Percentiles rank a stretch among this genome's conserved stretches.
phyloP scores from a whole-genome alignment of 179 eudicot genomes.

The Camellia oleifera region DNA sequence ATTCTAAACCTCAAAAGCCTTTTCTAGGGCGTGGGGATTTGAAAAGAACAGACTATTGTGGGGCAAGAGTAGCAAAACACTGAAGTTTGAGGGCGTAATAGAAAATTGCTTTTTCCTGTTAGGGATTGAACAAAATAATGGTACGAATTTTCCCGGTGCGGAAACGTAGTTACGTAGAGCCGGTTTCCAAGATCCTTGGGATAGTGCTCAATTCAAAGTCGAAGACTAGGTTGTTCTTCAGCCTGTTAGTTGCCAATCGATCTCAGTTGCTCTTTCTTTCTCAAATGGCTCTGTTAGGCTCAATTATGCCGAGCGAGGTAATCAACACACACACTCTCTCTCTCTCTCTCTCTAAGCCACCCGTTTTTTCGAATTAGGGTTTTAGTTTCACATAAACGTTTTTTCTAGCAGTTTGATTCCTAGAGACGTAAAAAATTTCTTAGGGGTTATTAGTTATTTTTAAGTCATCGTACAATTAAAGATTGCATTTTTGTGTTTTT shows the following conservation, averaged over 20 bases:
- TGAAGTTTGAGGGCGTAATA: too few relatives aligned
- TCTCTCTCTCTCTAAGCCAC: not conserved
- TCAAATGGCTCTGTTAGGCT: constrained; percentile 28
- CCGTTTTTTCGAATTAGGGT: not conserved
- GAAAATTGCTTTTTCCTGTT: too few relatives aligned
- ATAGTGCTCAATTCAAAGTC: not conserved
- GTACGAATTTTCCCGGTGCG: too few relatives aligned
- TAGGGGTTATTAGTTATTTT: not conserved
- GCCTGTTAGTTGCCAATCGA: not conserved
- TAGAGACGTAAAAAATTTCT: not conserved
- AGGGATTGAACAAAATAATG: too few relatives aligned
- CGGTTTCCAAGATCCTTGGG: not conserved
- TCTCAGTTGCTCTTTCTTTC: not conserved
- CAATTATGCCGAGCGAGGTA: constrained; percentile 27
- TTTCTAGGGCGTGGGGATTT: too few relatives aligned
- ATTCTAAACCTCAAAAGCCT: too few relatives aligned
- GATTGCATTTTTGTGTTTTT: not conserved
- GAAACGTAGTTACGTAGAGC: too few relatives aligned
- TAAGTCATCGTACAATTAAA: not conserved
- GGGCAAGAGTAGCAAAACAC: too few relatives aligned
- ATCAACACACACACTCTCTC: not conserved
- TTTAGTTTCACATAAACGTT: constrained; percentile 5
- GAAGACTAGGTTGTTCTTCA: not conserved
- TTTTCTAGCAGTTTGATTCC: not conserved
- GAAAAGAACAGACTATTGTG: too few relatives aligned